Conservation (phyloP, 2,329 filamentous ascomycete species). For the Penicillium sp. region DNA sequence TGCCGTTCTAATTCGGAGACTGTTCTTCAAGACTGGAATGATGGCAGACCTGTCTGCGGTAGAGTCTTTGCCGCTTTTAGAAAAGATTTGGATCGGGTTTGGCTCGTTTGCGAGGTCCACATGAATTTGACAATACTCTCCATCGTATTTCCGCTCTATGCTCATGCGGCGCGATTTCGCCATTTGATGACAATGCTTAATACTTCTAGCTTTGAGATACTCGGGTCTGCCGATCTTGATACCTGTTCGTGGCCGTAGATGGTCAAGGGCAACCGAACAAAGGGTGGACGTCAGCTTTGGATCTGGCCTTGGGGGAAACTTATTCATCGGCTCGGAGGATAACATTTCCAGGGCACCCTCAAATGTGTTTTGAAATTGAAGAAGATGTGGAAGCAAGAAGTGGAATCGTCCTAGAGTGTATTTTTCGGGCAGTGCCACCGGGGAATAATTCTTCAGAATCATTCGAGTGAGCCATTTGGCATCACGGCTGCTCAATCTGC, state of each 20-base stretch:
- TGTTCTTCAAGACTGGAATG: slow-evolving; percentile 65
- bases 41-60: slow-evolving; percentile 69
- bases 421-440: slow-evolving; percentile 63
- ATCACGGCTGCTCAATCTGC: slow-evolving; percentile 65
- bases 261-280: slow-evolving; percentile 41
- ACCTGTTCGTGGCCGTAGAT: slow-evolving; percentile 60
- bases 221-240: slow-evolving; percentile 67
- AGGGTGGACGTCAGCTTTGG: slow-evolving; percentile 36
- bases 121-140: slow-evolving; percentile 89
- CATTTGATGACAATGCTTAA: slow-evolving; percentile 74
- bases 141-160: slow-evolving; percentile 81
- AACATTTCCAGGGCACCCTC: slow-evolving; percentile 62
- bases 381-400: slow-evolving; percentile 68
- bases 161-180: slow-evolving; percentile 65
- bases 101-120: slow-evolving; percentile 64
- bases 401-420: slow-evolving; percentile 66
- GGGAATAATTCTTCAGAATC: slow-evolving; percentile 74
- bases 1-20: slow-evolving; percentile 63
- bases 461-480: slow-evolving; percentile 87
- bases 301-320: slow-evolving; percentile 44
- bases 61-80: slow-evolving; percentile 89
- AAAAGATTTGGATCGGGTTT: slow-evolving; percentile 76
- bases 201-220: slow-evolving; percentile 69
- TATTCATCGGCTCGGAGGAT: slow-evolving; percentile 39
- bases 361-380: slow-evolving; percentile 72